Evolutionary conservation across 495 filamentous ascomycete genomes (phyloP).

Genomic region (Aspergillus taichungensis): DNA sequence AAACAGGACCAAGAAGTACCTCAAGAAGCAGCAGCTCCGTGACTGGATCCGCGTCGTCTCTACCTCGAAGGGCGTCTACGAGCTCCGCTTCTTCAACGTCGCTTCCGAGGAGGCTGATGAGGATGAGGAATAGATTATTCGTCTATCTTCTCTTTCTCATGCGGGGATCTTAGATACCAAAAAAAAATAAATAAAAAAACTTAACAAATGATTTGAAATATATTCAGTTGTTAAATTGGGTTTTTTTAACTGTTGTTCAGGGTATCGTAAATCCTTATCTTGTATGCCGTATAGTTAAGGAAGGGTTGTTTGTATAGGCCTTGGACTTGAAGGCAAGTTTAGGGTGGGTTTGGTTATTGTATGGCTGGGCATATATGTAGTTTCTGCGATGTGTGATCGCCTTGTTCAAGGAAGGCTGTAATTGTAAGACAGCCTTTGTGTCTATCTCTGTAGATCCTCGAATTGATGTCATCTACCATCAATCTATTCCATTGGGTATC

Average conservation of each 20-base stretch:
- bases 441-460: slow-evolving; percentile 12
- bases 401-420: too few species aligned
- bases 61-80: slow-evolving; percentile 93
- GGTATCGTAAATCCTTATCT: too few species aligned
- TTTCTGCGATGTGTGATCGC: too few species aligned
- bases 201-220: background rate
- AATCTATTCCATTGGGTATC: background rate
- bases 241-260: slow-evolving; percentile 2
- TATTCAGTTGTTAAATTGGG: background rate
- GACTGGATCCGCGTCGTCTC: slow-evolving; percentile 99
- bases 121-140: slow-evolving; percentile 79
- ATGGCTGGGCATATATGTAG: too few species aligned
- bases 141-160: background rate
- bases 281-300: too few species aligned
- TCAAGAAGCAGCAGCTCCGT: slow-evolving; percentile 99
- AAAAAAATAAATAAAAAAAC: slow-evolving; percentile 5
- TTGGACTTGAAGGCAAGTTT: too few species aligned
- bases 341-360: too few species aligned
- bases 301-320: too few species aligned
- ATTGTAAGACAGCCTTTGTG: background rate
- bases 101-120: slow-evolving; percentile 95
- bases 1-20: slow-evolving; percentile 96
- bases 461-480: slow-evolving; percentile 9
- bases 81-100: slow-evolving; percentile 99
- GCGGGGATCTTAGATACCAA: background rate